Evolutionary conservation across 2,329 filamentous ascomycete genomes (phyloP), one percentile per base, ranked within the genome.

Genomic region (Phaeoacremonium minimum): DNA sequence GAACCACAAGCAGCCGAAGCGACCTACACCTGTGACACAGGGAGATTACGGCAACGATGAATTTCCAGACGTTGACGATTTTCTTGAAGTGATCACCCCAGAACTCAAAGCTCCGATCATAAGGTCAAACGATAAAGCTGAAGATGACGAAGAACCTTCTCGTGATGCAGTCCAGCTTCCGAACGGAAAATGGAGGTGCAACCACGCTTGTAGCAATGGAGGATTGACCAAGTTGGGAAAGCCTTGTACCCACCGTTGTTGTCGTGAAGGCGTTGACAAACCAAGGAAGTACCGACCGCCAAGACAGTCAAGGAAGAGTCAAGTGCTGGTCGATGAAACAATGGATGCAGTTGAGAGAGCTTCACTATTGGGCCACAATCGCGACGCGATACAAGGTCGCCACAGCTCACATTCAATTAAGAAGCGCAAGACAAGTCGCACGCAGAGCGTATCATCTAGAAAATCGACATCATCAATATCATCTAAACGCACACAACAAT

Each of bases 171-270:
- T 61, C 2, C 71, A 69, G 46, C 70, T 89, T 42, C 58, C 67
- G 0, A 90, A 86, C 50, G 85, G 85, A 0, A 85, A 73, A 50
- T 90, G 82, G 78, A 71, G 73, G 22, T 91, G 86, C 58, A 83
- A 83, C 40, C 86, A 91, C 51, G 58, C 58, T 14, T 90, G 86
- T 37, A 51, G 52, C n/a, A 63, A 64, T 33, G 57, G 55, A 3
- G 51, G 51, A 2, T 49, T 49, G 15, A 61, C 61, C 2, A 58
- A 56, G 40, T 53, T 56, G 28, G 64, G 66, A 5, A 62, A 59
- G 20, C 45, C 38, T 20, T 90, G 86, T 57, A 85, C 79, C 46
- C 86, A 91, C 49, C 58, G 73, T 22, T 91, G 86, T 49, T 91
- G 86, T 50, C 73, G 72, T 16, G 78, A 86, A 41, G 86, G 86